These are phyloP conservation scores for Soucietia sequanensis DNA, from an alignment of 805 yeast species.

Conservation along the genomic window DNA sequence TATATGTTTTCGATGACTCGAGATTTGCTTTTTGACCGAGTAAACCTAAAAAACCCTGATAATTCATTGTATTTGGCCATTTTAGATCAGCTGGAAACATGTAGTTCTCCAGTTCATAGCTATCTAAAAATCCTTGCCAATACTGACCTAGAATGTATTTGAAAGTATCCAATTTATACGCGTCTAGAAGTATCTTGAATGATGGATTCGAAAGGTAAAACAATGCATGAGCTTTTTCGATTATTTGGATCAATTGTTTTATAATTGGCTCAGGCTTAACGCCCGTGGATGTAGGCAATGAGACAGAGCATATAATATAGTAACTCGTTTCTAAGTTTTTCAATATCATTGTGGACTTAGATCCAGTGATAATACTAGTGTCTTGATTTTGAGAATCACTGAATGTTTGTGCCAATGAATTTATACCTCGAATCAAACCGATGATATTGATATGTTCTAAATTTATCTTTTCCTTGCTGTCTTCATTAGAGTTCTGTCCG, in stretches of 20 bases:
- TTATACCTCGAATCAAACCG: constrained; percentile 38
- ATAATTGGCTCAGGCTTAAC: constrained; percentile 17
- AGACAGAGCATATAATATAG: constrained; percentile 26
- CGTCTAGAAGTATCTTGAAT: constrained; percentile 13
- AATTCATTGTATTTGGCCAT: constrained; percentile 38
- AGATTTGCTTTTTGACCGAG: constrained; percentile 7
- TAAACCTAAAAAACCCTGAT: constrained; percentile 35
- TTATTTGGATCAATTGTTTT: constrained; percentile 23
- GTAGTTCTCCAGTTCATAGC: constrained; percentile 21
- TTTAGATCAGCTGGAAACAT: constrained; percentile 19
- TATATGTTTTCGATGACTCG: constrained; percentile 12
- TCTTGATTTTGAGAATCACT: constrained; percentile 3
- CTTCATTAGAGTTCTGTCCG: too few relatives aligned
- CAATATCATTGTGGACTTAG: constrained; percentile 24
- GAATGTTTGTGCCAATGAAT: constrained; percentile 28
- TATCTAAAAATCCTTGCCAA: constrained; percentile 29
- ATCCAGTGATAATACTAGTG: constrained; percentile 22
- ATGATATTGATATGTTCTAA: constrained; percentile 30
- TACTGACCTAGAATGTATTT: constrained; percentile 16
- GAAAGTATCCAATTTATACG: constrained; percentile 16
- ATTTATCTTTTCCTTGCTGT: too few relatives aligned
- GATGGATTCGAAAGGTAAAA: constrained; percentile 29
- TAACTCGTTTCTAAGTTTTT: constrained; percentile 23
- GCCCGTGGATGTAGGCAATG: constrained; percentile 10
- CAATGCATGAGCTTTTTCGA: constrained; percentile 18